A percentile compares a stretch with the other conserved stretches of the same genome.
Evolutionary conservation across 2,329 filamentous ascomycete genomes (phyloP).

Genomic region (Arthrobotrys megalospora): DNA sequence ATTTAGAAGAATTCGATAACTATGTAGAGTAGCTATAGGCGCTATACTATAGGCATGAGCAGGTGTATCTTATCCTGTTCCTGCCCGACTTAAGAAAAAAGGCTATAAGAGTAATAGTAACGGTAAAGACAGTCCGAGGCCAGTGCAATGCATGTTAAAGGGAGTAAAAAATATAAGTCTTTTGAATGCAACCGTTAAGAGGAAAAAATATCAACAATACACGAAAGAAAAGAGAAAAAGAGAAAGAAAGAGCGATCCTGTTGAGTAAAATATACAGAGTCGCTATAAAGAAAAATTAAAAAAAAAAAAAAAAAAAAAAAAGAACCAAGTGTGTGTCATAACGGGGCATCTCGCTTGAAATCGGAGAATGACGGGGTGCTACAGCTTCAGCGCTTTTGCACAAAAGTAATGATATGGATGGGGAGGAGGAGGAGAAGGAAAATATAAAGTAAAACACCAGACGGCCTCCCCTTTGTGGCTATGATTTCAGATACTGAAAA

Average conservation of each 20-base stretch:
- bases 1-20: too few relatives aligned
- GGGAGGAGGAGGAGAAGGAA: slow-evolving; percentile 1
- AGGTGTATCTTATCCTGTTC: too few relatives aligned
- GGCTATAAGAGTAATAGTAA: not conserved
- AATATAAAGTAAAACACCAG: slow-evolving; percentile 14
- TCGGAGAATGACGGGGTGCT: slow-evolving; percentile 23
- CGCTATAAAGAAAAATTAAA: slow-evolving; percentile 2
- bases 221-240: not conserved
- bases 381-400: not conserved
- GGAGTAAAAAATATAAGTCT: slow-evolving; percentile 1
- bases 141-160: slow-evolving; percentile 26
- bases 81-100: not conserved
- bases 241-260: not conserved
- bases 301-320: slow-evolving; percentile 15
- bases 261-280: slow-evolving; percentile 8
- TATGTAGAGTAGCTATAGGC: too few relatives aligned
- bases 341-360: slow-evolving; percentile 44
- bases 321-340: slow-evolving; percentile 30
- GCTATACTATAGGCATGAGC: too few relatives aligned
- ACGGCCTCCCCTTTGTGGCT: slow-evolving; percentile 30
- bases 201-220: not conserved
- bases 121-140: slow-evolving; percentile 46
- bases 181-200: not conserved
- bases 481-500: slow-evolving; percentile 25
- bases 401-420: not conserved